Base-by-base conservation (phyloP, 306 rosid genomes). In the Pyrus communis region DNA sequence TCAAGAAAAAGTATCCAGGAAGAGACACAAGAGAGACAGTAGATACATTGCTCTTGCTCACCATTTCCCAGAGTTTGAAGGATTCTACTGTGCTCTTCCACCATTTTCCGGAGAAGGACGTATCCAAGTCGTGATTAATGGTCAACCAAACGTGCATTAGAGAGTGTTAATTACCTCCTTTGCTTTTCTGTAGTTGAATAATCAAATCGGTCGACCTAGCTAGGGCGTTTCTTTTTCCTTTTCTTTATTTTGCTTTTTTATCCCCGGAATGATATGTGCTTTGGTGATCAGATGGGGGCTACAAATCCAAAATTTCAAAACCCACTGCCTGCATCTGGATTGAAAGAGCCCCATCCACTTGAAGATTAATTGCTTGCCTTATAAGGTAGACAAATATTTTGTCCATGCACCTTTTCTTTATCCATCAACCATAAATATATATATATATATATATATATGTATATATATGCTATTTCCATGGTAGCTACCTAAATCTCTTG, bases 251-350 rank as follows among this genome's bases (percentile, higher is more conserved):
- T 35, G 15, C 23, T 19, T 64, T 70, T 71, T 30, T 71, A 33
- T 71, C 28, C 30, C 18, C 55, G 21, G 55, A 51, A 51, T 51
- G 21, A 5, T 17, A 49, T 1, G 5, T 15, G 46, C 77, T 77
- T 76, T 33, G 77, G 21, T 66, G 43, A 69, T 60, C 22, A 42
- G 52, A 72, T 54, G 70, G 81, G 74, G 78, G 17, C 75, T 81
- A 57, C 78, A 17, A 42, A 66, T 51, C 74, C 75, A 33, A 60
- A 27, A 22, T 45, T 46, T 77, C 12, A 71, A 71, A 74, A 63
- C 58, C 68, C 67, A 9, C 70, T 62, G 78, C 60, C 33, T 71
- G 81, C 45, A 82, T 43, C 79, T 77, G 78, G 81, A 81, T 71
- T 31, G 54, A 13, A 61, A 62, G 31, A 17, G 43, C 42, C 57